Evolutionary conservation across 116 monocot species (phyloP).

Genomic region (Posidonia oceanica): DNA sequence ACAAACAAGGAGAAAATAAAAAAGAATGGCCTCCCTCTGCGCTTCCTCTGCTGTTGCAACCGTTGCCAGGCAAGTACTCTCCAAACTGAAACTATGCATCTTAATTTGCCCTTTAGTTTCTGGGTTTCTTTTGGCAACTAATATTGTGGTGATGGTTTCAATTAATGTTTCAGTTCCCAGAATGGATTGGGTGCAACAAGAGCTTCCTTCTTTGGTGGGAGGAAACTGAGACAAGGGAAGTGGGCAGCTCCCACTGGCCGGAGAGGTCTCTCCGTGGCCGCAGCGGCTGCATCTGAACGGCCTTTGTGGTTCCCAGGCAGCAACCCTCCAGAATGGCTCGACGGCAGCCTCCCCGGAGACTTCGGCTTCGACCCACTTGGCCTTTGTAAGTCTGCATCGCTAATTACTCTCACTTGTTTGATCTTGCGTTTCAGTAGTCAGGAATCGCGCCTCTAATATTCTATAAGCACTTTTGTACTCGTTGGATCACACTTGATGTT

Average conservation of each 20-base stretch:
- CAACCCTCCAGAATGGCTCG: constrained; percentile 93
- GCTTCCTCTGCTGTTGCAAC: constrained; percentile 80
- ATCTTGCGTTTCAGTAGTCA: too few relatives aligned
- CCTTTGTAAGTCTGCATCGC: constrained; percentile 44
- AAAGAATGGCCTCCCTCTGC: constrained; percentile 58
- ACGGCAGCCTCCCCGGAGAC: constrained; percentile 94
- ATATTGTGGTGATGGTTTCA: not conserved
- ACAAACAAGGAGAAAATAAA: too few relatives aligned
- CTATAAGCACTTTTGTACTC: too few relatives aligned
- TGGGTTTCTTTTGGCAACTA: not conserved
- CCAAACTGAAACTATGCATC: too few relatives aligned
- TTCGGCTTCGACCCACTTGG: constrained; percentile 98
- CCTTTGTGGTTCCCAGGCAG: constrained; percentile 98
- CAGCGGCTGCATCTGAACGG: constrained; percentile 46
- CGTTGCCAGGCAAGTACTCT: constrained; percentile 40
- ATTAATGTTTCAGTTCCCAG: constrained; percentile 29
- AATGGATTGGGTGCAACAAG: constrained; percentile 30
- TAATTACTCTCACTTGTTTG: not conserved
- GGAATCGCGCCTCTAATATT: too few relatives aligned
- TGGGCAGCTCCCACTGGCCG: constrained; percentile 15
- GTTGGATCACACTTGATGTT: too few relatives aligned
- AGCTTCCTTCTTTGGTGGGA: constrained; percentile 60
- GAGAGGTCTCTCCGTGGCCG: constrained; percentile 33
- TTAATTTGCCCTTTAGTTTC: not conserved
- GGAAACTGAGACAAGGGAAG: constrained; percentile 35